Percentiles rank a stretch among this genome's conserved stretches.
phyloP scores from a whole-genome alignment of 352 stramenopile genomes.

The Phytophthora podocarpi region DNA sequence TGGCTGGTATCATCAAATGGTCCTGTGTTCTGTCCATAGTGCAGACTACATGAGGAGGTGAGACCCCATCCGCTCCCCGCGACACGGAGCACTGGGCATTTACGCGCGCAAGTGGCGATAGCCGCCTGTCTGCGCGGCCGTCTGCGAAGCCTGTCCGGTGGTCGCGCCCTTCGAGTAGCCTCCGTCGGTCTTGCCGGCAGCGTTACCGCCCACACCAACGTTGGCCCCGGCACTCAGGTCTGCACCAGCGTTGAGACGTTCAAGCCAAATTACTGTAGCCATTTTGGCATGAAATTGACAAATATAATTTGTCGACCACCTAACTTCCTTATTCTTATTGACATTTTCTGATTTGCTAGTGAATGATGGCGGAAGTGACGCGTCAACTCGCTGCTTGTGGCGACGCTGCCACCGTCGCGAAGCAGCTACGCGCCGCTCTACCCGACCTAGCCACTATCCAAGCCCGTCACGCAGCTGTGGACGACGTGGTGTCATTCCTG shows the following conservation, averaged over 20 bases:
- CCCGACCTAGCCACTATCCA: not conserved
- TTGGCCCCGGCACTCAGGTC: not conserved
- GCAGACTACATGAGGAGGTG: too few species aligned
- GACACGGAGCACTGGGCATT: too few species aligned
- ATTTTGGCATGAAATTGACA: too few species aligned
- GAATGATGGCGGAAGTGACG: constrained; percentile 9
- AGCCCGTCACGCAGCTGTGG: constrained; percentile 12
- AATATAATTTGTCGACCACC: constrained; percentile 6
- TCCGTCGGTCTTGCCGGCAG: not conserved
- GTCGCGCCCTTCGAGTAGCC: not conserved
- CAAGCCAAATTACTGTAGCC: constrained; percentile 5
- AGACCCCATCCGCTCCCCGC: too few species aligned
- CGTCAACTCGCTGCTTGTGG: constrained; percentile 15
- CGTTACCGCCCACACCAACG: not conserved
- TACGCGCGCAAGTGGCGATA: too few species aligned
- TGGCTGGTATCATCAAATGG: not conserved
- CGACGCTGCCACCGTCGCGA: constrained; percentile 16
- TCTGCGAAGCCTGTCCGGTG: not conserved
- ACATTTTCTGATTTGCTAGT: constrained; percentile 10
- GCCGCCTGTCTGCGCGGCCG: too few species aligned
- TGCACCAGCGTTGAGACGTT: not conserved
- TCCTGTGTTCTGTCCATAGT: too few species aligned
- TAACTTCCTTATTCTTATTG: too few species aligned
- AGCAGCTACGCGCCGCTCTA: constrained; percentile 13
- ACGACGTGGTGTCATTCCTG: constrained; percentile 26